These are phyloP conservation scores for Pythium dissotocum DNA, from an alignment of 352 stramenopile genomes.

Conservation along the genomic window DNA sequence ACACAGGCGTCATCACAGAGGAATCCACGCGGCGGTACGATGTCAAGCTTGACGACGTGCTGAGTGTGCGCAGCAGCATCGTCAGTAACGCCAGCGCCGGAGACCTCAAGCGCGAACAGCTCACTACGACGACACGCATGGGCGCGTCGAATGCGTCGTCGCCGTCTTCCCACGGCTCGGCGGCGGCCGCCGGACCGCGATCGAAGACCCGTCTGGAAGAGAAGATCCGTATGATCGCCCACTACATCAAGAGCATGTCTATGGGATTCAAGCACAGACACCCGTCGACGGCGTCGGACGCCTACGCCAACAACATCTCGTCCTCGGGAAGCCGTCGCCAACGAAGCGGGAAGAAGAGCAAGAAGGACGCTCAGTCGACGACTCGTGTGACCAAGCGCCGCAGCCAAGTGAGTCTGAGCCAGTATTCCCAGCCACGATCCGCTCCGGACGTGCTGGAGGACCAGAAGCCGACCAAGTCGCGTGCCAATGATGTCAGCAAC, in stretches of 20 bases:
- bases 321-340: neutral
- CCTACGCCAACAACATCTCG: conserved; percentile 3
- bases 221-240: conserved; percentile 27
- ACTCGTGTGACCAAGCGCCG: conserved; percentile 19
- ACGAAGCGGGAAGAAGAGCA: neutral
- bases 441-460: conserved; percentile 25
- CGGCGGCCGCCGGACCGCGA: neutral
- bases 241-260: conserved; percentile 31
- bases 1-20: neutral
- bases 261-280: conserved; percentile 16
- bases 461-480: conserved; percentile 13
- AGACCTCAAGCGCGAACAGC: conserved; percentile 30
- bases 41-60: conserved; percentile 16
- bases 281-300: neutral
- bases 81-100: conserved; percentile 24
- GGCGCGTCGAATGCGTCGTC: neutral
- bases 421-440: conserved; percentile 23
- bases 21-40: conserved; percentile 1
- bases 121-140: neutral
- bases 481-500: conserved; percentile 1
- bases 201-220: conserved; percentile 26
- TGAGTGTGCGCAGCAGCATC: conserved; percentile 25
- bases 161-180: neutral
- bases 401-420: conserved; percentile 28
- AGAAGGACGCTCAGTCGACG: neutral